Evolutionary conservation across 768 basidiomycete species (phyloP).

Genomic region (Kwoniella pini): DNA sequence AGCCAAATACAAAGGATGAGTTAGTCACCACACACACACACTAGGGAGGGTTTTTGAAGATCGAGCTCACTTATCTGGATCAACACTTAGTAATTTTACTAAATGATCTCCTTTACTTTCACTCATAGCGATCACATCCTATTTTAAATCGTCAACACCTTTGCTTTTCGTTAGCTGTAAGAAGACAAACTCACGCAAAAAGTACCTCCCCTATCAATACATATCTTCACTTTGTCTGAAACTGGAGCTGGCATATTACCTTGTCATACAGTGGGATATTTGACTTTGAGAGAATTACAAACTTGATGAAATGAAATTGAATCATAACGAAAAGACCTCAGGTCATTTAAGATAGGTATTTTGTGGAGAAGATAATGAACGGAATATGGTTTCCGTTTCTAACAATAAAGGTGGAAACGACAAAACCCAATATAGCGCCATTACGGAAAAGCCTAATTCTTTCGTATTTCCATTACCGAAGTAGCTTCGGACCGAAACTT

Average conservation of each 20-base stretch:
- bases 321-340: not conserved
- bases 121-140: constrained; percentile 34
- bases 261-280: not conserved
- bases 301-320: not conserved
- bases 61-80: constrained; percentile 31
- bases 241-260: constrained; percentile 29
- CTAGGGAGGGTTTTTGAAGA: not conserved
- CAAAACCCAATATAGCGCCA: not conserved
- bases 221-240: constrained; percentile 33
- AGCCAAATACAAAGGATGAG: constrained; percentile 57
- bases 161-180: not conserved
- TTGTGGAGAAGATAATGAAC: not conserved
- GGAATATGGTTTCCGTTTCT: not conserved
- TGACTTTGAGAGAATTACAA: not conserved
- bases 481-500: no score
- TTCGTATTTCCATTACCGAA: no score
- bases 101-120: constrained; percentile 52
- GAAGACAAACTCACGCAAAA: constrained; percentile 86
- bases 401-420: not conserved
- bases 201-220: constrained; percentile 66
- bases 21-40: constrained; percentile 60
- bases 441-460: not conserved
- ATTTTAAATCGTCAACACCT: constrained; percentile 58
- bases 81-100: constrained; percentile 30
- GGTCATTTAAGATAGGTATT: not conserved